These are phyloP conservation scores for Lactarius pseudohatsudake DNA, from an alignment of 768 basidiomycete species.

Conservation along the genomic window DNA sequence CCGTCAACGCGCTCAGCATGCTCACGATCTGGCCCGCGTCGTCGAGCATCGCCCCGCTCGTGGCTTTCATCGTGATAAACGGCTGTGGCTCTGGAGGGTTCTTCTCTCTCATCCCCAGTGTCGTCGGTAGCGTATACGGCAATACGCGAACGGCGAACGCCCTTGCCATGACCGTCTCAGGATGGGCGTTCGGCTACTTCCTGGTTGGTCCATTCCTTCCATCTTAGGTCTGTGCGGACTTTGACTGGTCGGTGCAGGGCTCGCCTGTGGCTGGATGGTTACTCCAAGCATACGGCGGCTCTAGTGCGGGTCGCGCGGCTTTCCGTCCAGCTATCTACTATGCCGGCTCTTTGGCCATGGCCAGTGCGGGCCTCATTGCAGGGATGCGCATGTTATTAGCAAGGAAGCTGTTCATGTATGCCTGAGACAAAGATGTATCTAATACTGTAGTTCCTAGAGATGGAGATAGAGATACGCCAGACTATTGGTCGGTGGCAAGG, in stretches of 20 bases:
- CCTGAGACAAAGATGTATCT: background rate
- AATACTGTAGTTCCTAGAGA: background rate
- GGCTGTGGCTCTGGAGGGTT: constrained; percentile 38
- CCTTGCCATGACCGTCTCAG: constrained; percentile 38
- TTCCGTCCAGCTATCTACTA: constrained; percentile 38
- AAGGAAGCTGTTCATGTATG: background rate
- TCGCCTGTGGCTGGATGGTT: constrained; percentile 36
- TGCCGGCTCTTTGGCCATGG: constrained; percentile 34
- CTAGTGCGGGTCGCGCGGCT: constrained; percentile 28
- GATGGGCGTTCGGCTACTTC: constrained; percentile 36
- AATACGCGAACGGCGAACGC: constrained; percentile 35
- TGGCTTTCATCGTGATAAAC: constrained; percentile 34
- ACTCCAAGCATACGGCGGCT: constrained; percentile 34
- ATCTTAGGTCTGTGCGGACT: too few relatives aligned
- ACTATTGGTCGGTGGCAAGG: background rate
- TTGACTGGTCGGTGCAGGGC: constrained; percentile 27
- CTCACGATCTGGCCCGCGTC: constrained; percentile 32
- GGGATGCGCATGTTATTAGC: constrained; percentile 18
- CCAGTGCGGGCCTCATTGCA: constrained; percentile 29
- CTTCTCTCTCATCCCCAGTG: constrained; percentile 38
- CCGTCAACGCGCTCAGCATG: constrained; percentile 36
- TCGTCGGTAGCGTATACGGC: constrained; percentile 36
- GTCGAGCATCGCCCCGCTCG: constrained; percentile 32
- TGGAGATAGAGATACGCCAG: background rate
- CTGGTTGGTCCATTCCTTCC: constrained; percentile 30